phyloP scores from a whole-genome alignment of 148 eudicot species.

The Gaultheria prostrata region DNA sequence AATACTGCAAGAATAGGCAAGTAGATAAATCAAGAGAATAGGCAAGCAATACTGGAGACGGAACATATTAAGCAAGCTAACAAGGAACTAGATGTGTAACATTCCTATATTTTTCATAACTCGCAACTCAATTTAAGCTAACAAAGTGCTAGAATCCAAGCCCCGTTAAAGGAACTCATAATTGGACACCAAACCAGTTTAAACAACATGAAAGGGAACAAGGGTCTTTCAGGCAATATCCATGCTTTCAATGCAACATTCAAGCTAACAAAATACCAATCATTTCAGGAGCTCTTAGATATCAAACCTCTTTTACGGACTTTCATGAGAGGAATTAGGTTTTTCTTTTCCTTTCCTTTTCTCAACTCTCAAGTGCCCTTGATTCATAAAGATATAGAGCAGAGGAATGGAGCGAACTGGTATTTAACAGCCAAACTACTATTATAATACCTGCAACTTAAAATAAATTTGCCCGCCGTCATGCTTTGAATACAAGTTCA shows the following conservation, averaged over 20 bases:
- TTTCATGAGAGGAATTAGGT: background rate
- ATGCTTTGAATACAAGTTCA: background rate
- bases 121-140: conserved; percentile 4
- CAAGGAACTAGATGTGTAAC: background rate
- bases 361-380: background rate
- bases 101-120: background rate
- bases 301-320: background rate
- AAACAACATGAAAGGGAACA: background rate
- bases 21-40: conserved; percentile 6
- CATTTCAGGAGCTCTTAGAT: background rate
- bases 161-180: background rate
- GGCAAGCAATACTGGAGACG: background rate
- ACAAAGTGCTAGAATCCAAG: background rate
- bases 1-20: conserved; percentile 4
- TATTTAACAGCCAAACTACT: background rate
- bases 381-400: background rate
- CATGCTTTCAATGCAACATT: background rate
- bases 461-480: background rate
- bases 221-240: background rate
- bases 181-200: background rate
- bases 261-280: background rate
- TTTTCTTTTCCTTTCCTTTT: background rate
- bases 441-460: background rate
- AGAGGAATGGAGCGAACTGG: background rate
- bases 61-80: background rate